Evolutionary conservation across 2,329 filamentous ascomycete genomes (phyloP).

Genomic region (Zasmidium angulare): DNA sequence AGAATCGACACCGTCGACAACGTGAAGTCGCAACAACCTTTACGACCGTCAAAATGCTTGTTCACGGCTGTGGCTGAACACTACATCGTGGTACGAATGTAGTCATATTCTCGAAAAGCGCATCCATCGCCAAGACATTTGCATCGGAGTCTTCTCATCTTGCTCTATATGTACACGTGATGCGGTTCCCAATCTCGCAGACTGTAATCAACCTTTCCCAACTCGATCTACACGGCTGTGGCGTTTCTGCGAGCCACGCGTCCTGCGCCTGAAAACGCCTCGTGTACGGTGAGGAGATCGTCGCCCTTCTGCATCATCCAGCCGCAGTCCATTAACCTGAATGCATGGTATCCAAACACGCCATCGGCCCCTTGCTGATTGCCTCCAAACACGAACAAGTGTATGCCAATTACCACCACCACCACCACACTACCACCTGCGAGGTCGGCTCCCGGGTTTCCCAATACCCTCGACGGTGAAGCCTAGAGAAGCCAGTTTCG

Average conservation of each 20-base stretch:
- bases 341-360: too few species aligned
- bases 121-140: too few species aligned
- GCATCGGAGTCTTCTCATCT: too few species aligned
- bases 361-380: too few species aligned
- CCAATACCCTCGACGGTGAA: conserved; percentile 39
- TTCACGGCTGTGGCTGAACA: background rate
- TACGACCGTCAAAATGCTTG: background rate
- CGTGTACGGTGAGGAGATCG: background rate
- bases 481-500: conserved; percentile 33
- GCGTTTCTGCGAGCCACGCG: background rate
- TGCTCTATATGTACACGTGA: too few species aligned
- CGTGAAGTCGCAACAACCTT: background rate
- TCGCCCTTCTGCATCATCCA: background rate
- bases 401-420: conserved; percentile 8
- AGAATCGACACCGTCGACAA: background rate
- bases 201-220: too few species aligned
- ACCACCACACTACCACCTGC: too few species aligned
- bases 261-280: background rate
- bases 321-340: too few species aligned
- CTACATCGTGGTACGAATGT: too few species aligned
- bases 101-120: too few species aligned
- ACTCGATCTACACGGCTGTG: too few species aligned
- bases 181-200: too few species aligned
- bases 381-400: background rate
- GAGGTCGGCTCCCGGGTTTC: conserved; percentile 23